A percentile compares a stretch with the other conserved stretches of the same genome.
phyloP scores from a whole-genome alignment of 768 basidiomycete species.

The Asterophora lycoperdoides region DNA sequence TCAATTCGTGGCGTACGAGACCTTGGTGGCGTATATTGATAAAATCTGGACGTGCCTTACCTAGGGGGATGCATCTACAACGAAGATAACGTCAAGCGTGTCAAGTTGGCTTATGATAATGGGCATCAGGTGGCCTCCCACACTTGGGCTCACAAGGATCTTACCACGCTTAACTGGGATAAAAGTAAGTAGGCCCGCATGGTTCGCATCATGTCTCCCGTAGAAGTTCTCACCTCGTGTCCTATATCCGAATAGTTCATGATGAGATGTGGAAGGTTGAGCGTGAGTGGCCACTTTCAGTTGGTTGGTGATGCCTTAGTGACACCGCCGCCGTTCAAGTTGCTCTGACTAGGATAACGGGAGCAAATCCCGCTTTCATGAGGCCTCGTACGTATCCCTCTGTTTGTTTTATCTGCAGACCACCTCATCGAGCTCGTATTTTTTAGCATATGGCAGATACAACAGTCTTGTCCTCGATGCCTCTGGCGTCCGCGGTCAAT shows the following conservation, averaged over 20 bases:
- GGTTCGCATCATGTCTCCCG: background rate
- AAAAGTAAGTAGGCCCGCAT: constrained; percentile 23
- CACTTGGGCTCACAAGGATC: constrained; percentile 31
- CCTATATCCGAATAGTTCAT: constrained; percentile 1
- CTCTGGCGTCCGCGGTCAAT: constrained; percentile 15
- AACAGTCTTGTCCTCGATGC: constrained; percentile 20
- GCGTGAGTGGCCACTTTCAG: background rate
- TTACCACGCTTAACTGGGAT: constrained; percentile 26
- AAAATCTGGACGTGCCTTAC: background rate
- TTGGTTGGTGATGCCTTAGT: too few relatives aligned
- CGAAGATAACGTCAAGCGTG: constrained; percentile 21
- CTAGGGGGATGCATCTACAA: constrained; percentile 31
- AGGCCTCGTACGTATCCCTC: constrained; percentile 17
- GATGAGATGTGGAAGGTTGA: constrained; percentile 16
- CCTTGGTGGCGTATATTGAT: background rate
- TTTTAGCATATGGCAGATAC: constrained; percentile 20
- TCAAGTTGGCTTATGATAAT: constrained; percentile 25
- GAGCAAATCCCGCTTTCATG: constrained; percentile 21
- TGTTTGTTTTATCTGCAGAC: background rate
- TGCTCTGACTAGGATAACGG: constrained; percentile 18
- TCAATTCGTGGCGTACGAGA: background rate
- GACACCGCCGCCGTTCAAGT: constrained; percentile 3
- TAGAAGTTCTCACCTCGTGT: background rate
- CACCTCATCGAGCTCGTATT: background rate
- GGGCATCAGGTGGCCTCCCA: constrained; percentile 34